These are phyloP conservation scores for Starmerella scarabaei DNA, from an alignment of 805 yeast species.

Conservation along the genomic window DNA sequence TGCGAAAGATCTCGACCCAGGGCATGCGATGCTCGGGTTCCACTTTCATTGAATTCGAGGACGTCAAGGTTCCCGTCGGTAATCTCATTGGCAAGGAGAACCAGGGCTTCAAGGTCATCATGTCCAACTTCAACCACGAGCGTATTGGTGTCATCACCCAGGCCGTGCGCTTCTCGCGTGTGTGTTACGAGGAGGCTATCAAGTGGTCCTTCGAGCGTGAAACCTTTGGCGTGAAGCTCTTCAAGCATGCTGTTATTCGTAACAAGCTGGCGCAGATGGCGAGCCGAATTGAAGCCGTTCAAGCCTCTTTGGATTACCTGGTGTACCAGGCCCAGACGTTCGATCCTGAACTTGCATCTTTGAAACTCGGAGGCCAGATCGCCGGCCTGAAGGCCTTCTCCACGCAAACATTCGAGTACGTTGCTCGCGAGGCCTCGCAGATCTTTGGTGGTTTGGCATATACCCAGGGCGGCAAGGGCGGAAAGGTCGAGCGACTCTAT, in stretches of 20 bases:
- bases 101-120: constrained; percentile 34
- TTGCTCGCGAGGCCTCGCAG: constrained; percentile 36
- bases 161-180: constrained; percentile 32
- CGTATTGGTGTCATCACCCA: constrained; percentile 33
- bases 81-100: constrained; percentile 33
- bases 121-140: constrained; percentile 36
- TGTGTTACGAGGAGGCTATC: constrained; percentile 32
- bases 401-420: constrained; percentile 32
- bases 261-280: constrained; percentile 35
- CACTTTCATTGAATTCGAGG: constrained; percentile 32
- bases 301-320: constrained; percentile 30
- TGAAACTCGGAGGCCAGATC: constrained; percentile 33
- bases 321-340: constrained; percentile 28
- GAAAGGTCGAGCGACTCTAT: constrained; percentile 33
- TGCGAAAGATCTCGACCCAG: constrained; percentile 31
- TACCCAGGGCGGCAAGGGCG: constrained; percentile 35
- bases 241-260: constrained; percentile 34
- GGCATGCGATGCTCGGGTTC: constrained; percentile 34
- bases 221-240: constrained; percentile 32
- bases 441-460: constrained; percentile 34
- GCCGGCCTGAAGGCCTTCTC: constrained; percentile 33
- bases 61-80: constrained; percentile 36
- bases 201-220: constrained; percentile 34
- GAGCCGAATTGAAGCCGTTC: constrained; percentile 31
- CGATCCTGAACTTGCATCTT: constrained; percentile 31